These are phyloP conservation scores for Penicillium sp. DNA, from an alignment of 2,329 filamentous ascomycete genomes.

Conservation along the genomic window DNA sequence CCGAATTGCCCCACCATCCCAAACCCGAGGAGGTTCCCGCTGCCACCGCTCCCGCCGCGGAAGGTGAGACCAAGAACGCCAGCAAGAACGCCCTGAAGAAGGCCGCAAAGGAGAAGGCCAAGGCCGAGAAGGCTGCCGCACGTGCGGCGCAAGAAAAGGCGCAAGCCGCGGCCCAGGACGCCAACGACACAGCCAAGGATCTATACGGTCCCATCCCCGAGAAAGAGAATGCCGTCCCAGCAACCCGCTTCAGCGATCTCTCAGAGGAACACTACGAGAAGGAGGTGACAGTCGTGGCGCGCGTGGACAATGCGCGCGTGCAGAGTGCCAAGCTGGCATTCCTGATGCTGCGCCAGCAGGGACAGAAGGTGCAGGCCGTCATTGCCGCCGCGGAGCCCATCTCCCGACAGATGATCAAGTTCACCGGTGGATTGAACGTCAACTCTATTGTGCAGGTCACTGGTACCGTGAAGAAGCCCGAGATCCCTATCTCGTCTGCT, in stretches of 20 bases:
- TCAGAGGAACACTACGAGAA: conserved; percentile 63
- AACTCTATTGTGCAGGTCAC: conserved; percentile 83
- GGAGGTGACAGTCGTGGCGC: conserved; percentile 70
- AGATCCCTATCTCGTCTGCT: conserved; percentile 84
- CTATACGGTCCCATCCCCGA: conserved; percentile 73
- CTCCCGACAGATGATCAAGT: conserved; percentile 92
- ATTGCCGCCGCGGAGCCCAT: conserved; percentile 61
- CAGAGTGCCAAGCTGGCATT: conserved; percentile 92
- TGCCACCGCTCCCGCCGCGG: conserved; percentile 31
- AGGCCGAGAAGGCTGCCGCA: conserved; percentile 70
- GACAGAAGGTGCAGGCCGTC: conserved; percentile 79
- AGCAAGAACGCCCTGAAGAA: conserved; percentile 85
- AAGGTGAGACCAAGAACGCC: conserved; percentile 36
- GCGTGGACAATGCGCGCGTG: conserved; percentile 80
- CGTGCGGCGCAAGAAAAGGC: conserved; percentile 71
- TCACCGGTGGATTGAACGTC: conserved; percentile 66
- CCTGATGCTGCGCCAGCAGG: conserved; percentile 74
- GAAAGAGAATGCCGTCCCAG: conserved; percentile 55
- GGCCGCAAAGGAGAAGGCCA: conserved; percentile 84
- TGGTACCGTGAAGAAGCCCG: conserved; percentile 73
- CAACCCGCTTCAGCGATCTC: conserved; percentile 56
- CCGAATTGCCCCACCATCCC: conserved; percentile 39
- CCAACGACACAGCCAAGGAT: conserved; percentile 59
- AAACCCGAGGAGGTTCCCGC: conserved; percentile 37
- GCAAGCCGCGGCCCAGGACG: conserved; percentile 61